Evolutionary conservation across 495 filamentous ascomycete genomes (phyloP), one percentile per base, ranked within the genome.

Genomic region (Penicillium pancosmium): DNA sequence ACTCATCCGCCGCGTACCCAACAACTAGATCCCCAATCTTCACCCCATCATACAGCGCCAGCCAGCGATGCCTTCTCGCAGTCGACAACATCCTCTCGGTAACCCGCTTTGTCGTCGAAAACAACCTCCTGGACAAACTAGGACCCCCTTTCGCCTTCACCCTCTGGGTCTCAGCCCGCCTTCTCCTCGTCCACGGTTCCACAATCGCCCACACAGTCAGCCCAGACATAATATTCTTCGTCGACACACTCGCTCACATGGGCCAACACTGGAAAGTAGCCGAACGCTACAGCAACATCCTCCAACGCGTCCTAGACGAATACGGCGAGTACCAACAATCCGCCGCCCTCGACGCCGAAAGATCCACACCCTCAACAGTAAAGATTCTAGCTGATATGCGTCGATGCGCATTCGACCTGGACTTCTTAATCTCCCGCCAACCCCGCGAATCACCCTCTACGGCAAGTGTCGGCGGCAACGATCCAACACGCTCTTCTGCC

Each of bases 1-100:
- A 96, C 76, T 94, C 92, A n/a, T 93, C 90, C 4, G 91, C 92
- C 4, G 92, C 91, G 5, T 96, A 96, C 69, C 92, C 92, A 21
- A 93, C 91, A 16, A 92, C 88, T 13, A 80, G 90, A 21, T 93
- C 90, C 9, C 87, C 87, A 36, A 91, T 94, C 52, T 96, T 96
- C 75, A 90, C 88, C 0, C 89, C 91, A 2, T 93, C 89, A 6
- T 93, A 88, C 72, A 88, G 84, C 59, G 92, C 92, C 9, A 86
- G 84, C 49, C 91, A 95, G 69, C 80, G 88, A 16, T 95, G 92
- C 61, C 84, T 91, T 36, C 80, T 84, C 9, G 91, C 92, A 4
- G 92, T 93, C 21, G 90, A 95, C 64, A 92, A 91, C 64, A 91
- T 95, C 46, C 80, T 87, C 36, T 88, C 87, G 0, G 80, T 96